Percentiles rank a stretch among this genome's conserved stretches.
These are phyloP conservation scores for Vanilla planifolia DNA, from an alignment of 106 monocot species.

Conservation along the genomic window DNA sequence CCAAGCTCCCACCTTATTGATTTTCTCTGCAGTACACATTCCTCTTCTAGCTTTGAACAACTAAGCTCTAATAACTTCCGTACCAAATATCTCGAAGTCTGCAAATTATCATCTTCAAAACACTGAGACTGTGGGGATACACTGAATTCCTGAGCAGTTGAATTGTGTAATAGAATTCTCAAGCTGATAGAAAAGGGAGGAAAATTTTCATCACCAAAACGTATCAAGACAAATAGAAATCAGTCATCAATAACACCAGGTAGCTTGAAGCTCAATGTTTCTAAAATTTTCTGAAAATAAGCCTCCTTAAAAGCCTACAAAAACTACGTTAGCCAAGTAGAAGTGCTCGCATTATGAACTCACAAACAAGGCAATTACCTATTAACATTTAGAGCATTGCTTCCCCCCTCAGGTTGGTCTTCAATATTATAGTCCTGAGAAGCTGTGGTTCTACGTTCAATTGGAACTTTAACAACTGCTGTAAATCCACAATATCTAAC, in stretches of 20 bases:
- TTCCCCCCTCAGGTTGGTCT: conserved; percentile 82
- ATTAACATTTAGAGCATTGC: conserved; percentile 85
- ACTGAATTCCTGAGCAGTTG: conserved; percentile 22
- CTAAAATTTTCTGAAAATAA: not conserved
- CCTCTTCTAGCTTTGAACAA: conserved; percentile 45
- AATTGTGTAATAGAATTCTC: conserved; percentile 65
- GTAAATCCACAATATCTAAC: conserved; percentile 83
- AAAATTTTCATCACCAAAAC: conserved; percentile 5
- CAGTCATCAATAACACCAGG: not conserved
- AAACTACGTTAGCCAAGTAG: not conserved
- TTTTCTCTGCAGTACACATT: conserved; percentile 26
- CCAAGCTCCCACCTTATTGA: conserved; percentile 91
- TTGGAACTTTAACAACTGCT: conserved; percentile 69
- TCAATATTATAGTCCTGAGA: conserved; percentile 56
- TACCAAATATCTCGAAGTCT: conserved; percentile 20
- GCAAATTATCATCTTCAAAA: conserved; percentile 34
- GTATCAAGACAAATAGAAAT: too few species aligned
- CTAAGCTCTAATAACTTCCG: conserved; percentile 45
- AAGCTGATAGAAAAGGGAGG: conserved; percentile 45
- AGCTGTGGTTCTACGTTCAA: conserved; percentile 22
- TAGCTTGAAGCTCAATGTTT: not conserved
- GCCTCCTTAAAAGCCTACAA: not conserved
- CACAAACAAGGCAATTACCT: conserved; percentile 30
- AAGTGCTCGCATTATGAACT: not conserved
- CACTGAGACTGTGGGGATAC: conserved; percentile 15